Base-by-base conservation (phyloP, 2,329 filamentous ascomycete genomes). In the Corniculantispora saksenae region DNA sequence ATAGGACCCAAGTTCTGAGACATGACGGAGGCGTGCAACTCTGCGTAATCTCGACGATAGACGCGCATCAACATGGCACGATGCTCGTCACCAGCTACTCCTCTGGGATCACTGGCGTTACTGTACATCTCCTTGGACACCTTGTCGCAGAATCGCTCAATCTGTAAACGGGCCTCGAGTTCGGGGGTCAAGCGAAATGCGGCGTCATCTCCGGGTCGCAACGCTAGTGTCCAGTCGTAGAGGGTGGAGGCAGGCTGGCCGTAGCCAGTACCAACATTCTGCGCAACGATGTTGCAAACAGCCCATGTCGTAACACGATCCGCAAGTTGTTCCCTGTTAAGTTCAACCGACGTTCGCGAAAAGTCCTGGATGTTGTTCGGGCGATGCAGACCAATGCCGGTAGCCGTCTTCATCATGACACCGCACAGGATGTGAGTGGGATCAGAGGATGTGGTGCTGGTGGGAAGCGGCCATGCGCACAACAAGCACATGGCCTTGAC, bases 361-460 rank as follows among this genome's bases (percentile, higher is more conserved):
- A 94, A 95, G 75, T 94, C 92, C 74, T 94, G 91, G 53, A 91
- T 91, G 74, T 94, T 89, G 63, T 90, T 92, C 15, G 91, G 92
- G 56, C 91, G 86, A 72, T 95, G 91, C 61, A 95, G 82, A 23
- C 92, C 91, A 70, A 94, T 93, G 69, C 92, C 91, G 69, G 92
- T 93, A 10, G 92, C 92, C 25, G 91, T 87, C 78, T 94, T 93
- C 87, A 94, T 93, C 90, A 94, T 93, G 67, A 93, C 87, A 61
- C 92, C 91, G 70, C 89, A 90, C 21, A 94, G 80, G 74, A 92
- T 93, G 73, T 94, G 92, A 1, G 91, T 94, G 3, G 91, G 91
- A 70, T 95, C 92, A 9, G 89, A 89, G 7, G 90, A 89, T 1
- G 91, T 93, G 6, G 89, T 92, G 76, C 90, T 93, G n/a, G 89